phyloP scores from a whole-genome alignment of 768 basidiomycete species.

The Lentinula boryana region DNA sequence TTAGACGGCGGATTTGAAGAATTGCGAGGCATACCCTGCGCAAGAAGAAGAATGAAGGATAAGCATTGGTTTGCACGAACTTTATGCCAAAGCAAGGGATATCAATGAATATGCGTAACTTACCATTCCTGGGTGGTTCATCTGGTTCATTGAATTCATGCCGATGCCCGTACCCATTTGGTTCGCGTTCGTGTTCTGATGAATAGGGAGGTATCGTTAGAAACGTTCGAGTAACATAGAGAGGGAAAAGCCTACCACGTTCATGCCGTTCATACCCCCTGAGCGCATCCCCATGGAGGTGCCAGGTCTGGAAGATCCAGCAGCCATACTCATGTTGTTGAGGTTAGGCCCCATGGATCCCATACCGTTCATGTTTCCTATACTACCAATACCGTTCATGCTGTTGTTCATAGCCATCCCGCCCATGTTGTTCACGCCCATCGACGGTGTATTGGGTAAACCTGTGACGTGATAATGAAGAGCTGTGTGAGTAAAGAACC shows the following conservation, averaged over 20 bases:
- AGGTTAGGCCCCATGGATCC: background rate
- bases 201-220: background rate
- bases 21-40: constrained; percentile 1
- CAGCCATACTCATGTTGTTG: background rate
- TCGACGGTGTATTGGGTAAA: background rate
- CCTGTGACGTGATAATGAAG: background rate
- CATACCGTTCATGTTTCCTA: background rate
- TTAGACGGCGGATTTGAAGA: background rate
- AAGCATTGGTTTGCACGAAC: background rate
- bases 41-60: background rate
- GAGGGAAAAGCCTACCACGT: constrained; percentile 1
- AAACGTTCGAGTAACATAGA: background rate
- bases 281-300: constrained; percentile 8
- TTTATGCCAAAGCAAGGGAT: too few species aligned
- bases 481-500: background rate
- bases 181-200: background rate
- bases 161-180: constrained; percentile 8
- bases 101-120: background rate
- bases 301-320: constrained; percentile 5
- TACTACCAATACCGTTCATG: background rate
- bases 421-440: background rate
- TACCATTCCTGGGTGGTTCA: constrained; percentile 1
- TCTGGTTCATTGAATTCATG: constrained; percentile 2
- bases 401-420: background rate
- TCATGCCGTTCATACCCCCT: constrained; percentile 3